Evolutionary conservation across 1,284 basidiomycete genomes (phyloP).

Genomic region (Schizophyllum amplum): DNA sequence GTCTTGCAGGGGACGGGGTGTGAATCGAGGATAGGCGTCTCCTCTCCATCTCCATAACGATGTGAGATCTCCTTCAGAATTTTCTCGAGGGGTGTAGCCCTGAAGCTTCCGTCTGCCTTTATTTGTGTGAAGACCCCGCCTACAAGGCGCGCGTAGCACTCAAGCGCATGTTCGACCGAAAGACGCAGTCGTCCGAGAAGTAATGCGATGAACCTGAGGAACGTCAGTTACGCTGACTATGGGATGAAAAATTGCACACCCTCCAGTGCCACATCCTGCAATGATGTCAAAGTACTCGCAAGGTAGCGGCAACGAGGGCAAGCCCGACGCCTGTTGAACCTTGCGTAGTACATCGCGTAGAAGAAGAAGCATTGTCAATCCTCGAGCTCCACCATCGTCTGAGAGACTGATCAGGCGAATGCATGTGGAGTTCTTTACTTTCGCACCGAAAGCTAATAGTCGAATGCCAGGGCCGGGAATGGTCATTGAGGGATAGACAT

Average conservation of each 20-base stretch:
- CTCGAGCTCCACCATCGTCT: not conserved
- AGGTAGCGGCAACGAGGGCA: not conserved
- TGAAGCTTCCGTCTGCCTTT: not conserved
- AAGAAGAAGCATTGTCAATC: not conserved
- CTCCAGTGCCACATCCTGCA: not conserved
- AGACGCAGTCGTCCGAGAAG: not conserved
- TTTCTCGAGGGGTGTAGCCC: not conserved
- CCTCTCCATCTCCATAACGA: not conserved
- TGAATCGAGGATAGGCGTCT: not conserved
- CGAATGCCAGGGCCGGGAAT: not conserved
- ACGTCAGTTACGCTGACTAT: not conserved
- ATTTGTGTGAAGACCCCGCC: not conserved
- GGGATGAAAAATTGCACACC: not conserved
- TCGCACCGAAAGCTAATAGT: not conserved
- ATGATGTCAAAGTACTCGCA: not conserved
- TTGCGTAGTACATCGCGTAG: not conserved
- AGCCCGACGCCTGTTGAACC: not conserved
- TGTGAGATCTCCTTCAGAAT: not conserved
- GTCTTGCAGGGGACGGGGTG: not conserved
- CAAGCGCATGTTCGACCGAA: not conserved
- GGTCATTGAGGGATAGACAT: not conserved
- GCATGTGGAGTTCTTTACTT: too few relatives aligned
- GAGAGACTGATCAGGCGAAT: too few relatives aligned
- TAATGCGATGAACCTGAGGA: not conserved
- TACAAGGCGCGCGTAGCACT: not conserved